Evolutionary conservation across 2,329 filamentous ascomycete species (phyloP), one percentile per base, ranked within the genome.

Genomic region (Onygenales sp.): DNA sequence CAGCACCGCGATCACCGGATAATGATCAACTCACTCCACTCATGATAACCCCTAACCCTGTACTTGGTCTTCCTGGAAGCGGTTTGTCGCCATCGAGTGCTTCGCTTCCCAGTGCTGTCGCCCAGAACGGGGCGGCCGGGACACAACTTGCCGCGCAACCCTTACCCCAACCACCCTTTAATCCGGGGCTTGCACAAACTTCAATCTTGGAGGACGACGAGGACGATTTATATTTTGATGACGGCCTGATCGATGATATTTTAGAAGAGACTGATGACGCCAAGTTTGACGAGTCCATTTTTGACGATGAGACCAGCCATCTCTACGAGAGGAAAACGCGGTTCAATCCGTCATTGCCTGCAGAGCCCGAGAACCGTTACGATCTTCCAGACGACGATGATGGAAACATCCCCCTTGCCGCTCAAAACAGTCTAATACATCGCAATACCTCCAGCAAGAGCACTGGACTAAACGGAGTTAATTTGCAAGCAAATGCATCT

Each of bases 171-270:
- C 33, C 17, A 7, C 3, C 17, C 14, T 27, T 40, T 13, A 39
- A 13, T 36, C 46, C 21, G 7, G 46, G 33, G 10, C 14, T 21
- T 13, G 44, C 32, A 11, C 31, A 45, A 32, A 45, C 44, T 17
- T n/a, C 32, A 6, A 9, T 17, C 36, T 47, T 21, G 9, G 44
- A 47, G 36, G 58, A 56, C 32, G 58, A 57, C 27, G 57, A 62
- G 4, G 64, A 74, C 48, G 72, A 76, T 53, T 55, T 76, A 32
- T 76, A 75, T 51, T 76, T 73, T 56, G 73, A 76, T 51, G 73
- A 75, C 59, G 73, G 73, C 27, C 36, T 56, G 32, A 74, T 74
- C 54, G 72, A 67, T 39, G 70, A 74, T 32, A 58, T 73, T 10
- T 60, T 60, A 14, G 58, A 62, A 4, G 63, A 69, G 10, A 58